Evolutionary conservation across 2,329 filamentous ascomycete genomes (phyloP).

Genomic region (Fusarium sterilihyphosum): DNA sequence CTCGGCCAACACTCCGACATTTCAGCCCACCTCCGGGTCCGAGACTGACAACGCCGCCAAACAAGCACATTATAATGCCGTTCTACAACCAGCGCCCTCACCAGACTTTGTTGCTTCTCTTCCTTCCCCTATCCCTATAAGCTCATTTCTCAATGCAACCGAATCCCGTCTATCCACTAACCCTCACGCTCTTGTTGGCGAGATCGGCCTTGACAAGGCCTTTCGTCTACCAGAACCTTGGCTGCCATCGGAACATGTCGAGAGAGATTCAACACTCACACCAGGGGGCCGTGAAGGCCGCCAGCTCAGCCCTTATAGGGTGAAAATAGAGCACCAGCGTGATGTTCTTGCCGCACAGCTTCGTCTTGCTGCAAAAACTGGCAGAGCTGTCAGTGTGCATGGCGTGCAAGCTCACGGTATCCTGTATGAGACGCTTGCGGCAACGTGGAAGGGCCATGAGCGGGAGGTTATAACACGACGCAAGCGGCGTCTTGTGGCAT

Average conservation of each 20-base stretch:
- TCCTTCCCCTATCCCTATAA: constrained; percentile 69
- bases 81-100: constrained; percentile 66
- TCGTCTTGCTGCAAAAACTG: constrained; percentile 73
- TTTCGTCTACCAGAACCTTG: constrained; percentile 76
- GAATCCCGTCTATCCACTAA: constrained; percentile 63
- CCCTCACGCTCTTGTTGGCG: constrained; percentile 75
- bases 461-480: constrained; percentile 67
- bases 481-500: constrained; percentile 62
- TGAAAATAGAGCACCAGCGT: constrained; percentile 75
- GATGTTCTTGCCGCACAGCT: constrained; percentile 74
- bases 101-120: constrained; percentile 59
- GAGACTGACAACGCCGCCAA: constrained; percentile 49
- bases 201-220: constrained; percentile 80
- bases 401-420: constrained; percentile 81
- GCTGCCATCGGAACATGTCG: constrained; percentile 49
- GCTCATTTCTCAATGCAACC: constrained; percentile 66
- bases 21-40: constrained; percentile 42
- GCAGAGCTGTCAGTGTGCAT: constrained; percentile 73
- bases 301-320: constrained; percentile 72
- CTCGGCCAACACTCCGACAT: constrained; percentile 50
- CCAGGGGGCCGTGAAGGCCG: constrained; percentile 77
- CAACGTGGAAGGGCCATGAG: constrained; percentile 77
- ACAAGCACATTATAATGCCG: constrained; percentile 70
- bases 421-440: constrained; percentile 71
- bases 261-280: constrained; percentile 59